phyloP scores from a whole-genome alignment of 2,329 filamentous ascomycete species.

The Hortaea werneckii region DNA sequence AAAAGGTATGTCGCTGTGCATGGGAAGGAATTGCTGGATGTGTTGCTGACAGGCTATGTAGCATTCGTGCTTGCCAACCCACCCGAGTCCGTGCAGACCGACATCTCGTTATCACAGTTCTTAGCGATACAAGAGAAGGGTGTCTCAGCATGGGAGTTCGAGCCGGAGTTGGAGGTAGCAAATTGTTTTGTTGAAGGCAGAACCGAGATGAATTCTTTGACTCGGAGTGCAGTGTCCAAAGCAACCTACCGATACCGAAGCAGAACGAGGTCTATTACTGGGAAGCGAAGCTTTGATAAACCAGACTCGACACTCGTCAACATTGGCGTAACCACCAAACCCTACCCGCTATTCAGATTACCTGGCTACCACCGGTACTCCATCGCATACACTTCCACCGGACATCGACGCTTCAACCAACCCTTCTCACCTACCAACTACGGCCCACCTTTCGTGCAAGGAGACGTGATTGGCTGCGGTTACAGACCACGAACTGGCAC shows the following conservation, averaged over 20 bases:
- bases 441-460: conserved; percentile 76
- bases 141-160: conserved; percentile 99
- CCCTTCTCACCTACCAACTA: conserved; percentile 74
- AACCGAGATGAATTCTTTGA: conserved; percentile 99
- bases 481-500: conserved; percentile 90
- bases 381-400: conserved; percentile 80
- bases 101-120: conserved; percentile 95
- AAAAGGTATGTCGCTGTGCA: conserved; percentile 58
- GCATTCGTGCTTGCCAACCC: conserved; percentile 91
- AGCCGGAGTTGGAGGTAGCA: conserved; percentile 95
- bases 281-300: conserved; percentile 98
- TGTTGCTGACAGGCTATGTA: conserved; percentile 32
- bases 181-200: conserved; percentile 96
- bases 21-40: background rate
- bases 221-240: conserved; percentile 93
- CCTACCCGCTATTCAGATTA: conserved; percentile 86
- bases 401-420: conserved; percentile 82
- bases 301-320: conserved; percentile 78
- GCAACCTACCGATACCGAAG: conserved; percentile 91
- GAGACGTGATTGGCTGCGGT: conserved; percentile 90
- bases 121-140: conserved; percentile 98
- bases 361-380: conserved; percentile 92
- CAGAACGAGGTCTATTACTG: conserved; percentile 99
- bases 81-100: conserved; percentile 87
- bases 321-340: conserved; percentile 92